phyloP scores from a whole-genome alignment of 805 yeast species.

The Lachancea nothofagi region DNA sequence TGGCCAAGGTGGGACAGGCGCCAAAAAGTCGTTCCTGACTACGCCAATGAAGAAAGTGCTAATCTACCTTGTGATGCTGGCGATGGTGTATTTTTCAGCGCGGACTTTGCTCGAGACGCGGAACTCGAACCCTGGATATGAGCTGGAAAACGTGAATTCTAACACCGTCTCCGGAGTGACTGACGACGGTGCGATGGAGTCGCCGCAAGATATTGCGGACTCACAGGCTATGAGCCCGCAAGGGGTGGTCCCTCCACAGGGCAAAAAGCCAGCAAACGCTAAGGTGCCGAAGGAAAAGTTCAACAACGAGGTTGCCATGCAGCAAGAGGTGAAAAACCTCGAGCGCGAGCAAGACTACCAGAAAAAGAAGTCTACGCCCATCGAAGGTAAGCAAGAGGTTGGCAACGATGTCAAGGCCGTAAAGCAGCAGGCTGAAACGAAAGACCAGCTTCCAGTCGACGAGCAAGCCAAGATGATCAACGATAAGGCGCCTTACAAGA shows the following conservation, averaged over 20 bases:
- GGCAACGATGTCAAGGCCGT: conserved; percentile 14
- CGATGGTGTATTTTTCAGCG: conserved; percentile 32
- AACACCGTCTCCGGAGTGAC: conserved; percentile 7
- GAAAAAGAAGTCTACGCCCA: conserved; percentile 3
- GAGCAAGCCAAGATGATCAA: conserved; percentile 13
- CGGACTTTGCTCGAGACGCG: conserved; percentile 23
- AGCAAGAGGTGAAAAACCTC: conserved; percentile 26
- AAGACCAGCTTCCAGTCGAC: conserved; percentile 7
- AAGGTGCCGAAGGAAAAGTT: conserved; percentile 22
- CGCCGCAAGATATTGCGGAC: conserved; percentile 19
- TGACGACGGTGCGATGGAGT: conserved; percentile 11
- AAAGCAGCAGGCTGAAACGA: conserved; percentile 6
- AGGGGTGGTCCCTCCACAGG: conserved; percentile 2
- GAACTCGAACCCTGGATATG: conserved; percentile 17
- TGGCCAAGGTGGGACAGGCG: conserved; percentile 12
- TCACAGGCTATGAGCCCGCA: neutral
- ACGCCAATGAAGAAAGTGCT: conserved; percentile 45
- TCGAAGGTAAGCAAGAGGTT: conserved; percentile 7
- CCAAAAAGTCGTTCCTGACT: conserved; percentile 34
- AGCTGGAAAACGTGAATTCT: conserved; percentile 22
- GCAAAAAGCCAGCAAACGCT: neutral
- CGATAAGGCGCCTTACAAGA: conserved; percentile 14
- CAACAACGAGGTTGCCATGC: conserved; percentile 29
- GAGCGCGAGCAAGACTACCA: conserved; percentile 20
- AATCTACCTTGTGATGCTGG: conserved; percentile 35